Evolutionary conservation across 2,329 filamentous ascomycete genomes (phyloP), one percentile per base, ranked within the genome.

Genomic region (Aspergillus sp.): DNA sequence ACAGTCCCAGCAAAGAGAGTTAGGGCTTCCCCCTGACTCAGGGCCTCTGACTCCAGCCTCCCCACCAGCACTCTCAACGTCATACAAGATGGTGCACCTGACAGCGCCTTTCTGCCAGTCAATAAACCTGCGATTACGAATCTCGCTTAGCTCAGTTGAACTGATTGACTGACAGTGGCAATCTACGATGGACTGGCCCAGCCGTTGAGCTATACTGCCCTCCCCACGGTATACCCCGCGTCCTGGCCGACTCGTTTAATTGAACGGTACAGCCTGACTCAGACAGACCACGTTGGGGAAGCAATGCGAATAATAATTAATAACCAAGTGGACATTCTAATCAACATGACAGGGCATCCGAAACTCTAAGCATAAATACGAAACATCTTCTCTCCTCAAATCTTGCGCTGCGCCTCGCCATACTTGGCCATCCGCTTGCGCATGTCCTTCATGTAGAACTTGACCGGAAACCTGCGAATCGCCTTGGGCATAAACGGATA

Each of bases 401-500:
- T 56, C 42, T 56, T 56, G 15, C 30, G 22, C 24, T 56, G 54
- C 32, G 17, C 8, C n/a, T 47, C 54, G 2, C 54, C 54, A 34
- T 50, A 50, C 53, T 56, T 48, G 5, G 15, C 52, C 47, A 57
- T 52, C 38, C 51, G 63, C 42, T 60, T 64, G 34, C 66, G 57
- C 52, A 73, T 57, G 20, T 70, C 65, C 51, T 66, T 63, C 64
- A 73, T 58, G 44, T 71, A 72, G 53, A 68, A 71, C 15, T 58
- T 64, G 58, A 71, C 62, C 13, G 71, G 70, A 54, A 72, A 71
- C 18, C 61, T 63, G 4, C 71, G 64, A 57, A 67, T 57, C 26
- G 62, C 68, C 56, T 59, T 63, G 2, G 71, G 72, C 60, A 74
- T 50, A 1, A 69, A 68, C 8, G 72, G 71, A 53, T 74, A 74